These are phyloP conservation scores for Thraustotheca clavata DNA, from an alignment of 352 stramenopile species.

Conservation along the genomic window DNA sequence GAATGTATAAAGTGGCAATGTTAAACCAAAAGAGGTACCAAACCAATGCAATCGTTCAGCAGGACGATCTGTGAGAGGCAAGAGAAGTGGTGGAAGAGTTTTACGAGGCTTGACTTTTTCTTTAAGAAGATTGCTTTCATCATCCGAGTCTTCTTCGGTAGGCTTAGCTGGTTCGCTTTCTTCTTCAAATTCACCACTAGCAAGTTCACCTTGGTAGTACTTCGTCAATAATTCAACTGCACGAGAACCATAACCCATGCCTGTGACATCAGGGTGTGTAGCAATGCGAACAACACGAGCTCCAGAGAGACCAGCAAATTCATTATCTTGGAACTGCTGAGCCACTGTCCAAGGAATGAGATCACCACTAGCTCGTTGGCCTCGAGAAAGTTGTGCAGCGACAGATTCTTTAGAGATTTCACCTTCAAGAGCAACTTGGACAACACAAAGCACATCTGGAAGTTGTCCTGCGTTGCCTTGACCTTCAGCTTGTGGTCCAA, in stretches of 20 bases:
- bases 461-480: slow-evolving; percentile 85
- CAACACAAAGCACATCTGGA: slow-evolving; percentile 97
- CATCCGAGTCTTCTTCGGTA: slow-evolving; percentile 38
- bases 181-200: slow-evolving; percentile 32
- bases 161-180: slow-evolving; percentile 33
- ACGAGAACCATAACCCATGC: slow-evolving; percentile 97
- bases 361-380: slow-evolving; percentile 96
- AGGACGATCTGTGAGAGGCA: slow-evolving; percentile 91
- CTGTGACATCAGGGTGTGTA: slow-evolving; percentile 93
- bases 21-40: slow-evolving; percentile 97
- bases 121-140: slow-evolving; percentile 41
- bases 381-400: slow-evolving; percentile 89
- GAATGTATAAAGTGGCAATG: slow-evolving; percentile 94
- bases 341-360: slow-evolving; percentile 99
- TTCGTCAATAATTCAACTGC: slow-evolving; percentile 93
- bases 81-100: slow-evolving; percentile 94
- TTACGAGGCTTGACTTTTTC: slow-evolving; percentile 95
- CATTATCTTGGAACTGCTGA: slow-evolving; percentile 99
- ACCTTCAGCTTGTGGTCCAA: slow-evolving; percentile 91
- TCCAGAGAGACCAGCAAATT: slow-evolving; percentile 95
- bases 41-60: slow-evolving; percentile 97
- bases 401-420: slow-evolving; percentile 96
- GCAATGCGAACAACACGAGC: slow-evolving; percentile 97
- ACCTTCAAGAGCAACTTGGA: slow-evolving; percentile 96
- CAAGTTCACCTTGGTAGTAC: slow-evolving; percentile 98